Evolutionary conservation across 352 stramenopile species (phyloP).

Genomic region (Pythium myriotylum): DNA sequence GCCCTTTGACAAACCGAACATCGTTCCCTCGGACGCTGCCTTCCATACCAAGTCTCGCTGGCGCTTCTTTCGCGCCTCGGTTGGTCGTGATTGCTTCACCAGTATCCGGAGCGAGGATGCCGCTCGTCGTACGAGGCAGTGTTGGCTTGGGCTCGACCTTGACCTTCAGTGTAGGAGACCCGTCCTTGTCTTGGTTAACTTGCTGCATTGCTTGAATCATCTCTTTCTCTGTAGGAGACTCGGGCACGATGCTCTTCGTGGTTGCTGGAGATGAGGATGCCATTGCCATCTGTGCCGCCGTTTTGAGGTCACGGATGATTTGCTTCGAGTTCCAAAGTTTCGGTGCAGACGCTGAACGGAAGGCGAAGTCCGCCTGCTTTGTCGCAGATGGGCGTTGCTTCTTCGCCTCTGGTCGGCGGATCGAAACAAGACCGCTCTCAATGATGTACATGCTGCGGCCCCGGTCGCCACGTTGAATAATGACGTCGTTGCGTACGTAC

Average conservation of each 20-base stretch:
- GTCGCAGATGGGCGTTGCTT: neutral
- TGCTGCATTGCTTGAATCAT: slow-evolving; percentile 16
- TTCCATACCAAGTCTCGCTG: neutral
- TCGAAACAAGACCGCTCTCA: slow-evolving; percentile 58
- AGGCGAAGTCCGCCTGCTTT: neutral
- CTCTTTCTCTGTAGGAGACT: slow-evolving; percentile 3
- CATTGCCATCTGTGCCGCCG: slow-evolving; percentile 5
- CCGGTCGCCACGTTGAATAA: slow-evolving; percentile 47
- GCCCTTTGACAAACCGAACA: slow-evolving; percentile 70
- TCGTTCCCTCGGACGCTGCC: slow-evolving; percentile 1
- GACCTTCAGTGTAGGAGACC: slow-evolving; percentile 10
- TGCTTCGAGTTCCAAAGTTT: slow-evolving; percentile 11
- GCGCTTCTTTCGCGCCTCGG: slow-evolving; percentile 1
- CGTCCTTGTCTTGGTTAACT: neutral
- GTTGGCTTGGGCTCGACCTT: slow-evolving; percentile 8
- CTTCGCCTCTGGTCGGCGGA: slow-evolving; percentile 31
- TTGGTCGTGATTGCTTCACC: neutral
- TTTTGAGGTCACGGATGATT: slow-evolving; percentile 15
- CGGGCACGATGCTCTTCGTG: neutral
- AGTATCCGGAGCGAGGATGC: slow-evolving; percentile 15
- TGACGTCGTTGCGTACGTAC: slow-evolving; percentile 53
- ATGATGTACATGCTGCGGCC: slow-evolving; percentile 56
- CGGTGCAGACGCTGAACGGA: neutral
- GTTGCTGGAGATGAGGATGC: neutral
- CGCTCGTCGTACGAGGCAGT: slow-evolving; percentile 6